Conservation (phyloP, 805 yeast species). For the Ogataea siamensis region DNA sequence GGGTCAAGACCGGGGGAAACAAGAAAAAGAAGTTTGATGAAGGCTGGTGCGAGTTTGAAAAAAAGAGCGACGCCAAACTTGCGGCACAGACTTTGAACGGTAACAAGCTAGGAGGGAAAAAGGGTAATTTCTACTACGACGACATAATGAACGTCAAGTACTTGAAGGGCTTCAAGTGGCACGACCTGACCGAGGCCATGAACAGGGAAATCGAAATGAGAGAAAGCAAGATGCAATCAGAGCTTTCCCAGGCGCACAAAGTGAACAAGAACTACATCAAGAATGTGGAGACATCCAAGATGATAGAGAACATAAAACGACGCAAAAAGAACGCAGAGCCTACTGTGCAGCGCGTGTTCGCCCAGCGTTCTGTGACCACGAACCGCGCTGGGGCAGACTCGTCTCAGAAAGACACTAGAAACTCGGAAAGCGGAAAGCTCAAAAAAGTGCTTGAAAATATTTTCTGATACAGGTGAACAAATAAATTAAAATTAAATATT, state of each 20-base stretch:
- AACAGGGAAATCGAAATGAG: conserved; percentile 86
- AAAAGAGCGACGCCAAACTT: conserved; percentile 82
- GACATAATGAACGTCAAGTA: conserved; percentile 91
- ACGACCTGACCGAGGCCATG: conserved; percentile 88
- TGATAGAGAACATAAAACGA: conserved; percentile 63
- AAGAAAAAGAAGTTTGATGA: conserved; percentile 84
- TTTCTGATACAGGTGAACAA: conserved; percentile 1
- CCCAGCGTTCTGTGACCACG: conserved; percentile 67
- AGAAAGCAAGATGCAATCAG: conserved; percentile 83
- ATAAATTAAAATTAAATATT: conserved; percentile 1
- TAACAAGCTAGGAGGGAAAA: conserved; percentile 86
- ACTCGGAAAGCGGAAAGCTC: conserved; percentile 36
- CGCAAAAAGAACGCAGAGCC: conserved; percentile 38
- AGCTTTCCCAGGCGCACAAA: conserved; percentile 83
- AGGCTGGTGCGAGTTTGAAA: conserved; percentile 94
- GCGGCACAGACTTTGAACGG: conserved; percentile 88
- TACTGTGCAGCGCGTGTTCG: conserved; percentile 55
- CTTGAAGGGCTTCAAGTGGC: conserved; percentile 91
- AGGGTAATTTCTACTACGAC: conserved; percentile 87
- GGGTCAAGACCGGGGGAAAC: conserved; percentile 89
- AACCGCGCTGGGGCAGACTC: conserved; percentile 62
- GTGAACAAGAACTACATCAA: conserved; percentile 79
- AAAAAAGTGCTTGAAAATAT: conserved; percentile 52
- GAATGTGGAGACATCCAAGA: conserved; percentile 84
- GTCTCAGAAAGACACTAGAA: conserved; percentile 40